These are phyloP conservation scores for Russula foetens DNA, from an alignment of 768 basidiomycete species.

Conservation along the genomic window DNA sequence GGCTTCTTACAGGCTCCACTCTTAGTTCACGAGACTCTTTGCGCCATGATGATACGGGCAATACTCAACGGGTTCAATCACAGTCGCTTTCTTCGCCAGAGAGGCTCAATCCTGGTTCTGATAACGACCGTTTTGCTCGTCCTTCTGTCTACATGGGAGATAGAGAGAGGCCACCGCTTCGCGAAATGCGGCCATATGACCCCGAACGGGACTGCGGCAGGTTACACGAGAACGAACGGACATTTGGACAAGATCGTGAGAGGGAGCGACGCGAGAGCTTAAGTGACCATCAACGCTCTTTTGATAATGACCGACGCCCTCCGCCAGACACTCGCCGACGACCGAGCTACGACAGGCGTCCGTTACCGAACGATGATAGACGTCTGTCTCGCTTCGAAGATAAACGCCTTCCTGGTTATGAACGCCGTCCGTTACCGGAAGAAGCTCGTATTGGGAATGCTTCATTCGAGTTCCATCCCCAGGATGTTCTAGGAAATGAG, in stretches of 20 bases:
- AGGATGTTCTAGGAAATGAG: slow-evolving; percentile 1
- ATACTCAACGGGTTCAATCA: background rate
- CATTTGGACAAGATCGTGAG: slow-evolving; percentile 10
- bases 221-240: slow-evolving; percentile 24
- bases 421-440: slow-evolving; percentile 11
- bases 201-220: slow-evolving; percentile 31
- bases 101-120: slow-evolving; percentile 17
- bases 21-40: background rate
- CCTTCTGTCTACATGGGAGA: slow-evolving; percentile 23
- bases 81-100: slow-evolving; percentile 6
- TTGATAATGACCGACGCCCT: slow-evolving; percentile 32
- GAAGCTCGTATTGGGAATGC: slow-evolving; percentile 15
- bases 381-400: slow-evolving; percentile 19
- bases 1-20: background rate
- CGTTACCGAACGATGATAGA: slow-evolving; percentile 18
- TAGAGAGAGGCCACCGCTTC: slow-evolving; percentile 22
- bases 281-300: slow-evolving; percentile 27
- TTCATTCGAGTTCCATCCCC: slow-evolving; percentile 2
- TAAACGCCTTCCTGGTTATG: slow-evolving; percentile 17
- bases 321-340: slow-evolving; percentile 41
- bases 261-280: slow-evolving; percentile 28
- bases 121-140: slow-evolving; percentile 17
- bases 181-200: slow-evolving; percentile 28
- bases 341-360: slow-evolving; percentile 8
- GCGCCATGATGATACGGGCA: background rate